A percentile compares a stretch with the other conserved stretches of the same genome.
Evolutionary conservation across 441 rosid genomes (phyloP).

Genomic region (Populus trichocarpa): DNA sequence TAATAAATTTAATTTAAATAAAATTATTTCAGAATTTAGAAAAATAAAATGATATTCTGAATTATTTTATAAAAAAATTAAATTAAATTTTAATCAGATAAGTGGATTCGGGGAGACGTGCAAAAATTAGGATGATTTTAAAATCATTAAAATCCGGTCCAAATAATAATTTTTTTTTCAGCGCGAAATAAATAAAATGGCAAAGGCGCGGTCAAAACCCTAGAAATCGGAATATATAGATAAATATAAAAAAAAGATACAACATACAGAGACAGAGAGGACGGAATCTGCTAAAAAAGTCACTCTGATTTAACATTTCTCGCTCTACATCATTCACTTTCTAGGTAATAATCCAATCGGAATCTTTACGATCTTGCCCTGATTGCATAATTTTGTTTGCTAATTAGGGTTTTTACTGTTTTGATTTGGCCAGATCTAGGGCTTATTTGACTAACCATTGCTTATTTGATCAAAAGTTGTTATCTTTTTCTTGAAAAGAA

Average conservation of each 20-base stretch:
- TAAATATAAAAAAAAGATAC: too few species aligned
- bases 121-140: background rate
- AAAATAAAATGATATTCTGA: too few species aligned
- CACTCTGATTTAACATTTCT: background rate
- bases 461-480: background rate
- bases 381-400: background rate
- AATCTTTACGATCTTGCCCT: background rate
- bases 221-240: slow-evolving; percentile 16
- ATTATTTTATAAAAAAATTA: too few species aligned
- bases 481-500: background rate
- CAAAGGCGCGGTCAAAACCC: slow-evolving; percentile 35
- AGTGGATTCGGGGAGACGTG: background rate
- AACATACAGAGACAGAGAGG: background rate
- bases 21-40: background rate
- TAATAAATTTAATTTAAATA: too few species aligned
- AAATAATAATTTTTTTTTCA: background rate
- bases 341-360: background rate
- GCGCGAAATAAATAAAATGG: background rate
- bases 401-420: background rate
- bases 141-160: background rate
- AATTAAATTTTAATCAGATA: too few species aligned
- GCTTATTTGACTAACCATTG: background rate
- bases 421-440: background rate
- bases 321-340: background rate
- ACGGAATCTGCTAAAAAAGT: background rate